Evolutionary conservation across 768 basidiomycete genomes (phyloP).

Genomic region (Lentinula guzmanii): DNA sequence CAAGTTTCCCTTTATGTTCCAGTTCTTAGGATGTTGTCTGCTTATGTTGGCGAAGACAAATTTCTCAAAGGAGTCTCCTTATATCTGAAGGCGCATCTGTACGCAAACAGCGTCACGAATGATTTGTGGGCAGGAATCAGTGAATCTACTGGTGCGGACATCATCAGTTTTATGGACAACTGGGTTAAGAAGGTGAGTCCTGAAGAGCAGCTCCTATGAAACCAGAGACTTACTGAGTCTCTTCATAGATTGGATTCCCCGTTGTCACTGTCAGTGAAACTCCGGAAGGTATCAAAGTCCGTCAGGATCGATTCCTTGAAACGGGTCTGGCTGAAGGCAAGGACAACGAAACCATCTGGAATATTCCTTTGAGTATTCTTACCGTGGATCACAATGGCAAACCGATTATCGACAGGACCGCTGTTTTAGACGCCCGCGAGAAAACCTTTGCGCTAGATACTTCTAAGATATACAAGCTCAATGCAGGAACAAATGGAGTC

Average conservation of each 20-base stretch:
- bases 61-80: slow-evolving; percentile 66
- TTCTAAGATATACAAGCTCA: slow-evolving; percentile 61
- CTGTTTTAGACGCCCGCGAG: slow-evolving; percentile 51
- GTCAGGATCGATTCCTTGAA: slow-evolving; percentile 71
- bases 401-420: slow-evolving; percentile 38
- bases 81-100: slow-evolving; percentile 66
- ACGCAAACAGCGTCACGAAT: slow-evolving; percentile 55
- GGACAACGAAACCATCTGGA: slow-evolving; percentile 66
- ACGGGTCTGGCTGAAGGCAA: slow-evolving; percentile 56
- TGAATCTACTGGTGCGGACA: slow-evolving; percentile 51
- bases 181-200: slow-evolving; percentile 55
- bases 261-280: slow-evolving; percentile 63
- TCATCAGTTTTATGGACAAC: slow-evolving; percentile 60
- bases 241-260: slow-evolving; percentile 59
- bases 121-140: slow-evolving; percentile 68
- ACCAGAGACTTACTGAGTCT: neutral
- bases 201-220: neutral
- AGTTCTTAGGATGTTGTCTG: slow-evolving; percentile 67
- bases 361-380: slow-evolving; percentile 54
- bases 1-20: neutral
- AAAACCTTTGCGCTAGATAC: slow-evolving; percentile 48
- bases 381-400: slow-evolving; percentile 43
- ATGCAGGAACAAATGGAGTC: slow-evolving; percentile 66
- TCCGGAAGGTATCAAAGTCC: slow-evolving; percentile 46
- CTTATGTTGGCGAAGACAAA: slow-evolving; percentile 59